These are phyloP conservation scores for Chaetomium cochliodes DNA, from an alignment of 495 filamentous ascomycete genomes.

Conservation along the genomic window DNA sequence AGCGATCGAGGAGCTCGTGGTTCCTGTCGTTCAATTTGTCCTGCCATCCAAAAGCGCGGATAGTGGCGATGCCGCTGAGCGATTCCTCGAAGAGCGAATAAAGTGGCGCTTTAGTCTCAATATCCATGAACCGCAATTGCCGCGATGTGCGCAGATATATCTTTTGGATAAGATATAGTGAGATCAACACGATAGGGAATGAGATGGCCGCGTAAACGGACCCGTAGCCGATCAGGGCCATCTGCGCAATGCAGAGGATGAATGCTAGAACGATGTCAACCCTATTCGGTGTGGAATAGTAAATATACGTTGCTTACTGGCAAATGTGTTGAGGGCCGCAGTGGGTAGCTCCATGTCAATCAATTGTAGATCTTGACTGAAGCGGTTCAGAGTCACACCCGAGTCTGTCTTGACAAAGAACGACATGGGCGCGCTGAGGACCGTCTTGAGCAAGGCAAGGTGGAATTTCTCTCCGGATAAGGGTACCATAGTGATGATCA, in stretches of 20 bases:
- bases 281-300: background rate
- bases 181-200: constrained; percentile 34
- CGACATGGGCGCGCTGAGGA: constrained; percentile 36
- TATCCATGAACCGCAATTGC: constrained; percentile 61
- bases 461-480: constrained; percentile 33
- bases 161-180: constrained; percentile 57
- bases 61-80: constrained; percentile 41
- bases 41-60: constrained; percentile 51
- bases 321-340: constrained; percentile 38
- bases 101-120: constrained; percentile 62
- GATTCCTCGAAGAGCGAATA: constrained; percentile 62
- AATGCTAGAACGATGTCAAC: constrained; percentile 12
- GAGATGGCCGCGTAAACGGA: constrained; percentile 45
- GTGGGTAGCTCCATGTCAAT: constrained; percentile 56
- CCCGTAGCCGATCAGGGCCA: constrained; percentile 46
- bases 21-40: constrained; percentile 30
- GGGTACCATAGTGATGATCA: constrained; percentile 36
- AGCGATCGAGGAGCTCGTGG: constrained; percentile 36
- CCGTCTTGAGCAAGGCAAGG: constrained; percentile 29
- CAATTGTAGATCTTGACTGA: constrained; percentile 61
- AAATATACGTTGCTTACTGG: constrained; percentile 2
- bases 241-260: constrained; percentile 37
- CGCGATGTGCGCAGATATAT: constrained; percentile 65
- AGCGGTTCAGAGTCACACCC: constrained; percentile 40
- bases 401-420: constrained; percentile 37